These are phyloP conservation scores for Yamadazyma songkhlaensis DNA, from an alignment of 1,139 yeast species.

Conservation along the genomic window DNA sequence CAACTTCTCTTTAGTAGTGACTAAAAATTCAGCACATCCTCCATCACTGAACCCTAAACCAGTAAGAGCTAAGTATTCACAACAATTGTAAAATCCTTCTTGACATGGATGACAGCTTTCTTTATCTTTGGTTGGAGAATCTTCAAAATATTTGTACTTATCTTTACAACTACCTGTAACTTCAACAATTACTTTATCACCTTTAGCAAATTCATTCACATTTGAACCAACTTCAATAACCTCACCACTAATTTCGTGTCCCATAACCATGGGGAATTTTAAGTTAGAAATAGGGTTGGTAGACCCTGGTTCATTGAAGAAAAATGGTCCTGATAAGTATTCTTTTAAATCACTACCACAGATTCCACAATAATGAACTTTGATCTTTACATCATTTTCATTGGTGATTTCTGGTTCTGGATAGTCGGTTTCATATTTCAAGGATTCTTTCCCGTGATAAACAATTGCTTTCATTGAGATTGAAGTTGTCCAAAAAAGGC, in stretches of 20 bases:
- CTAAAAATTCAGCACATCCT: constrained; percentile 43
- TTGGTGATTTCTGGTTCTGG: constrained; percentile 43
- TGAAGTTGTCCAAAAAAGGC: too few relatives aligned
- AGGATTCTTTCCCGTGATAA: constrained; percentile 48
- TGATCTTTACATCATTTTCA: constrained; percentile 49
- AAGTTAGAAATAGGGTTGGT: constrained; percentile 19
- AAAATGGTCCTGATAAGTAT: constrained; percentile 50
- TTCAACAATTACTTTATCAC: constrained; percentile 51
- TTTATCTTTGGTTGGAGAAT: constrained; percentile 24
- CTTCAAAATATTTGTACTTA: constrained; percentile 20
- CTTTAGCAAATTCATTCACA: constrained; percentile 24
- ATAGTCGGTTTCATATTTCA: constrained; percentile 40
- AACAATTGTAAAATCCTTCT: constrained; percentile 45
- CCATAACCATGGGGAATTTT: constrained; percentile 31
- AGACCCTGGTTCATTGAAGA: constrained; percentile 29
- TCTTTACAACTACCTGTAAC: constrained; percentile 54
- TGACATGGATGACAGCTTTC: constrained; percentile 40
- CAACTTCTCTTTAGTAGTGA: constrained; percentile 33
- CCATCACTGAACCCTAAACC: constrained; percentile 47
- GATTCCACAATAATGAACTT: constrained; percentile 54
- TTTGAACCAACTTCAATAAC: constrained; percentile 28
- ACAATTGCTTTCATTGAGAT: constrained; percentile 52
- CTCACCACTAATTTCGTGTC: constrained; percentile 54
- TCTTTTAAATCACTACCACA: constrained; percentile 62
- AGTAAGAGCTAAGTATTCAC: constrained; percentile 40